These are phyloP conservation scores for Pseudohyphozyma bogoriensis DNA, from an alignment of 768 basidiomycete species.

Conservation along the genomic window DNA sequence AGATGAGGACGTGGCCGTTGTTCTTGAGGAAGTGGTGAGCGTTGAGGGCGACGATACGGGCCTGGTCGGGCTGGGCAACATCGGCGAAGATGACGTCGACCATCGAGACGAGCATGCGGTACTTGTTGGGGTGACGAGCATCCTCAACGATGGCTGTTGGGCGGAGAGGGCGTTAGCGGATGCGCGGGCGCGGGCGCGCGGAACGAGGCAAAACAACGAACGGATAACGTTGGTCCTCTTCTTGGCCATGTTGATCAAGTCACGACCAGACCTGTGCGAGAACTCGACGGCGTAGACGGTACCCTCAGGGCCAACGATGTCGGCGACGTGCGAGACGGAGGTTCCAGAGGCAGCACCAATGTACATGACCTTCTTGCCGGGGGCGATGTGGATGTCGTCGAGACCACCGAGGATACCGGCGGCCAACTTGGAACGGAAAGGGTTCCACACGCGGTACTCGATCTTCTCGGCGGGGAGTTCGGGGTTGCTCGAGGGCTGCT, in stretches of 20 bases:
- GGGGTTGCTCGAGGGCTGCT: constrained; percentile 43
- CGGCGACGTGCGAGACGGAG: constrained; percentile 95
- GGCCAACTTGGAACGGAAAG: constrained; percentile 91
- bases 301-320: constrained; percentile 95
- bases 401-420: constrained; percentile 93
- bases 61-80: constrained; percentile 96
- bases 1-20: constrained; percentile 82
- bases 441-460: constrained; percentile 99
- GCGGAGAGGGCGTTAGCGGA: neutral
- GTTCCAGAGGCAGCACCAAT: constrained; percentile 97
- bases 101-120: constrained; percentile 88
- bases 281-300: constrained; percentile 98
- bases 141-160: constrained; percentile 80
- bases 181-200: neutral
- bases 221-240: constrained; percentile 98
- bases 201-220: constrained; percentile 41
- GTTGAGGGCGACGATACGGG: constrained; percentile 87
- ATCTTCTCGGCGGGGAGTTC: constrained; percentile 54
- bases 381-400: constrained; percentile 82
- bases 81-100: constrained; percentile 90
- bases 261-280: constrained; percentile 89
- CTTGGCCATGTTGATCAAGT: constrained; percentile 98
- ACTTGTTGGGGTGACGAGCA: constrained; percentile 88
- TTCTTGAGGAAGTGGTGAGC: constrained; percentile 94
- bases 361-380: constrained; percentile 92